Conservation (phyloP, 2,329 filamentous ascomycete species). For the Boeremia lycopersici region DNA sequence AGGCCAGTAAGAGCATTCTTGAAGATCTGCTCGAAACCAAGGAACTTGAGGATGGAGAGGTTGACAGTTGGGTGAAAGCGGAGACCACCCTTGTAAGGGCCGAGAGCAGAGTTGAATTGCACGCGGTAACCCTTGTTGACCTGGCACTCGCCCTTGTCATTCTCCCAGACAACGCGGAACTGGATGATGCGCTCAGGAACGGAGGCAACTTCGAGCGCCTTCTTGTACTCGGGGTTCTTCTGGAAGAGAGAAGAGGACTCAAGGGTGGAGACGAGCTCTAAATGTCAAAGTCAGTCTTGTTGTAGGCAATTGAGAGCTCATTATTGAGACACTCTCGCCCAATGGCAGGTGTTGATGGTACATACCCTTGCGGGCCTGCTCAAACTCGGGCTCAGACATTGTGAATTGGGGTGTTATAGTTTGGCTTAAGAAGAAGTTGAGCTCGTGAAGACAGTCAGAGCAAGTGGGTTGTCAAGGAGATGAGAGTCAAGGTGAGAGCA, state of each 20-base stretch:
- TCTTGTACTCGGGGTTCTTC: conserved; percentile 93
- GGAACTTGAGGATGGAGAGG: conserved; percentile 83
- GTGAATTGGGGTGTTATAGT: conserved; percentile 22
- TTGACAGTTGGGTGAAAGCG: conserved; percentile 92
- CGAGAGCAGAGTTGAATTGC: conserved; percentile 97
- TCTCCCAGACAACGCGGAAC: conserved; percentile 97
- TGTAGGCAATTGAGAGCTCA: not conserved
- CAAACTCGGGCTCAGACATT: conserved; percentile 97
- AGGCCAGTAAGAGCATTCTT: conserved; percentile 98
- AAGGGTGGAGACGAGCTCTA: conserved; percentile 92
- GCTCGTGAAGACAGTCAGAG: conserved; percentile 17
- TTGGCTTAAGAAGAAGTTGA: conserved; percentile 14
- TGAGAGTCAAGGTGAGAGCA: conserved; percentile 17
- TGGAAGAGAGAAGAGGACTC: conserved; percentile 92
- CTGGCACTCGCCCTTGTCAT: conserved; percentile 86
- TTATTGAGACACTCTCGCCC: not conserved
- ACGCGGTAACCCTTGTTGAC: conserved; percentile 96
- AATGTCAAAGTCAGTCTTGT: conserved; percentile 16
- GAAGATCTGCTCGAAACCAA: conserved; percentile 99
- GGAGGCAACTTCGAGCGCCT: conserved; percentile 82
- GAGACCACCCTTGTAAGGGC: conserved; percentile 97
- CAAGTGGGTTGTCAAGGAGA: conserved; percentile 14
- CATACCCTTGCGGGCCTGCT: conserved; percentile 96
- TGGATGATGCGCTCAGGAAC: conserved; percentile 95
- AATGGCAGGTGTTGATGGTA: not conserved